These are phyloP conservation scores for Blastobotrys persicus DNA, from an alignment of 1,139 yeast species.

Conservation along the genomic window DNA sequence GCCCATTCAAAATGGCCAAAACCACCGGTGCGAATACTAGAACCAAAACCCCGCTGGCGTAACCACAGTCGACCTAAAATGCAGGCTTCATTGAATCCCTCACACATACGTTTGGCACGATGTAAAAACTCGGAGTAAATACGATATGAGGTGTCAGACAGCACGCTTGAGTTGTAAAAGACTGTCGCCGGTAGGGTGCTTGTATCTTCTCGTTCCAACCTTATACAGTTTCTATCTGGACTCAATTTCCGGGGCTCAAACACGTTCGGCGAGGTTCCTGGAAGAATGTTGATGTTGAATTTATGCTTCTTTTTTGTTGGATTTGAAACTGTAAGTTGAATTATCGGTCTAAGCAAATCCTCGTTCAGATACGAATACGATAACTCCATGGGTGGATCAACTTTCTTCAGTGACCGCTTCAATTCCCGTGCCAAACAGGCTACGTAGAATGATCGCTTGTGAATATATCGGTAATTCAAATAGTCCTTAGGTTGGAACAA, in stretches of 20 bases:
- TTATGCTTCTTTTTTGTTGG: constrained; percentile 36
- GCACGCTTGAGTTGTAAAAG: constrained; percentile 73
- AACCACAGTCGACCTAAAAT: constrained; percentile 87
- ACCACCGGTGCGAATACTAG: constrained; percentile 57
- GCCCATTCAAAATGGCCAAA: constrained; percentile 93
- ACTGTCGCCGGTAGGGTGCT: constrained; percentile 73
- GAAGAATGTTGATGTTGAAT: constrained; percentile 66
- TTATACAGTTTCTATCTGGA: constrained; percentile 63
- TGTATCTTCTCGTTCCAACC: constrained; percentile 45
- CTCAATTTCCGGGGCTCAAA: constrained; percentile 75
- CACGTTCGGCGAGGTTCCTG: constrained; percentile 51
- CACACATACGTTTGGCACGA: constrained; percentile 71
- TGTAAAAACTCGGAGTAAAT: constrained; percentile 73
- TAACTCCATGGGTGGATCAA: constrained; percentile 35
- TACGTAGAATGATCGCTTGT: constrained; percentile 83
- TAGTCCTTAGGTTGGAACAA: constrained; percentile 85
- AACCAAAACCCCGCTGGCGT: constrained; percentile 75
- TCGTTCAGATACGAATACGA: constrained; percentile 54
- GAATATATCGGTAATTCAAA: constrained; percentile 82
- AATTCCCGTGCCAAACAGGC: constrained; percentile 72
- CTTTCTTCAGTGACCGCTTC: constrained; percentile 40
- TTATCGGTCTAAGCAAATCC: constrained; percentile 36
- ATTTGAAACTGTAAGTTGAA: constrained; percentile 30
- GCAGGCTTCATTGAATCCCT: constrained; percentile 86
- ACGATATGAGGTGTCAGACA: constrained; percentile 66